Conservation (phyloP, 805 yeast genomes). For the Candida sanyiensis region DNA sequence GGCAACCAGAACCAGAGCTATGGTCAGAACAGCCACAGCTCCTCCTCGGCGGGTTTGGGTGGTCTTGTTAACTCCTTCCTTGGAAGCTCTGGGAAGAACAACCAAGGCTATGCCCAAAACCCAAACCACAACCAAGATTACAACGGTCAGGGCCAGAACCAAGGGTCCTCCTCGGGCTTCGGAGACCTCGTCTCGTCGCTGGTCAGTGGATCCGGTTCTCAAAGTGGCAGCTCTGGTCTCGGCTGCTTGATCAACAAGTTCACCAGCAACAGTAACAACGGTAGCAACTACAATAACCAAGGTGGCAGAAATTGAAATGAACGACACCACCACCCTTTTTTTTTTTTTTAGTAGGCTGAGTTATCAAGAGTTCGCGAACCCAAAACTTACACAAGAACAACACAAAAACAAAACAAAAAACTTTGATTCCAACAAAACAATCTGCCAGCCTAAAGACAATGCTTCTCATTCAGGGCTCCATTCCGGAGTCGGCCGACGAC, state of each 20-base stretch:
- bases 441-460: background rate
- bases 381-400: background rate
- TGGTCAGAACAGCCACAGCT: background rate
- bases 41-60: too few species aligned
- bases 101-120: background rate
- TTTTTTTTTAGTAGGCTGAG: too few species aligned
- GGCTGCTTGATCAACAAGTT: slow-evolving; percentile 12
- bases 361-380: background rate
- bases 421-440: background rate
- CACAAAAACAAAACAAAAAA: background rate
- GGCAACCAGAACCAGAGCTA: background rate
- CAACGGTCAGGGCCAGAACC: background rate
- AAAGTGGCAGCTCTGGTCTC: slow-evolving; percentile 8
- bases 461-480: slow-evolving; percentile 41
- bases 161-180: background rate
- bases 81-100: too few species aligned
- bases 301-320: background rate
- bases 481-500: slow-evolving; percentile 62
- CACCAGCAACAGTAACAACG: slow-evolving; percentile 10
- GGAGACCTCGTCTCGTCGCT: background rate
- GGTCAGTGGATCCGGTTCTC: background rate
- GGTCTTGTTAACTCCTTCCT: too few species aligned
- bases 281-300: too few species aligned
- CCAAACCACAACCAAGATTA: background rate
- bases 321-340: too few species aligned